Evolutionary conservation across 2,329 filamentous ascomycete genomes (phyloP), one percentile per base, ranked within the genome.

Genomic region (Xylaria sp.): DNA sequence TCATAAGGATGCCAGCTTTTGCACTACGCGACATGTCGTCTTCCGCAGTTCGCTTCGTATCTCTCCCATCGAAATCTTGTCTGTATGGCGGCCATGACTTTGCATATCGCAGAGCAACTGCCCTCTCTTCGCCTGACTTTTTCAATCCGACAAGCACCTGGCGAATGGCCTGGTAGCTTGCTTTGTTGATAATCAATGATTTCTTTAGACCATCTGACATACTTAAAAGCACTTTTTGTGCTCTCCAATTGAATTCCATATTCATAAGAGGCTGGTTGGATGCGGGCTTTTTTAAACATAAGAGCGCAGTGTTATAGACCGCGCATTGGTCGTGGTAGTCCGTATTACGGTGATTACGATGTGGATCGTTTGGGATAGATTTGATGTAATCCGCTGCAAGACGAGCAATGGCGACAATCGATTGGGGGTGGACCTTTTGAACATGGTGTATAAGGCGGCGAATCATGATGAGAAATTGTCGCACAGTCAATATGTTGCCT

Each of bases 81-180:
- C 87, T 79, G 77, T 89, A 90, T 0, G 89, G 89, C 10, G 89
- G 89, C 89, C 88, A 90, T 1, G 82, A 83, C 59, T 83, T 81
- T 1, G 81, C 79, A 64, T 88, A 83, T 33, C 86, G 83, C 23
- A 78, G 71, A 1, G 85, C 82, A 38, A 83, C 84, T 40, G 81
- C 83, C 15, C 77, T 79, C 76, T 91, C 89, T 5, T 78, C 79
- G 6, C 79, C 74, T 9, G 84, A 86, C 73, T 89, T 90, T 51
- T 82, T 82, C 64, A 86, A 80, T 2, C 83, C 87, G 6, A 86
- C 77, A 63, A 90, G 76, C 2, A 89, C 86, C 46, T 80, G 73
- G 44, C 85, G 82, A 53, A 90, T 86, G 4, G 87, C 84, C 58
- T 81, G 81, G 66, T 89, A 91, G 23, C 86, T 86, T 1, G 74